Base-by-base conservation (phyloP, 148 eudicot genomes). In the Cornus controversa region DNA sequence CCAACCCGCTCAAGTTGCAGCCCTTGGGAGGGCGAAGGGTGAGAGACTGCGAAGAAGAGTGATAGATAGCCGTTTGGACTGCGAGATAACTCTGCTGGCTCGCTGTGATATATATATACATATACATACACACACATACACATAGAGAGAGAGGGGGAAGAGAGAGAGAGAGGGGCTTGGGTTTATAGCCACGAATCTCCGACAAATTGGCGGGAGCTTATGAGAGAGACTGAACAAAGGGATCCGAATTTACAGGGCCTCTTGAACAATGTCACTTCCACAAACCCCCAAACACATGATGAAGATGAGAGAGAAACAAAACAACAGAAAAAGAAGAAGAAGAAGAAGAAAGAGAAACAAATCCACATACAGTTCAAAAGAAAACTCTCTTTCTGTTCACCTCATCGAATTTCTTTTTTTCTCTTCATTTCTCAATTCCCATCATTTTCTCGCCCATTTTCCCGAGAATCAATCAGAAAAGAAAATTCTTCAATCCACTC, bases 231-330 rank as follows among this genome's bases (percentile, higher is more conserved):
- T 26, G 69, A 5, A 26, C 64, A 75, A 64, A 60, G 62, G 40
- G 87, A 82, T 67, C 87, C 87, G 84, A 80, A 73, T 63, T 82
- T 78, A 54, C 73, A 80, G 90, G 84, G 53, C 57, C 42, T 40
- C 54, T 64, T 71, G 73, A 76, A 80, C 73, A 66, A 79, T 85
- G 83, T 85, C 78, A 70, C 36, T 73, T 68, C 84, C 84, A 79
- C 81, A 77, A 57, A 40, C 45, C 45, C 76, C 78, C 69, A 71
- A 69, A 70, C 70, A 79, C 78, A 75, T 53, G 37, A 60, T 40
- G 45, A 40, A 76, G 24, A 79, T 29, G 6, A 68, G 45, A 24
- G 14, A 45, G 6, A 13, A 69, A 6, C 45, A 40, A 40, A 4
- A 40, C 45, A 40, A 40, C 45, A 40, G 1, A 2, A 36, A 36